Conservation (phyloP, 768 basidiomycete species). For the Lactarius sanguifluus region DNA sequence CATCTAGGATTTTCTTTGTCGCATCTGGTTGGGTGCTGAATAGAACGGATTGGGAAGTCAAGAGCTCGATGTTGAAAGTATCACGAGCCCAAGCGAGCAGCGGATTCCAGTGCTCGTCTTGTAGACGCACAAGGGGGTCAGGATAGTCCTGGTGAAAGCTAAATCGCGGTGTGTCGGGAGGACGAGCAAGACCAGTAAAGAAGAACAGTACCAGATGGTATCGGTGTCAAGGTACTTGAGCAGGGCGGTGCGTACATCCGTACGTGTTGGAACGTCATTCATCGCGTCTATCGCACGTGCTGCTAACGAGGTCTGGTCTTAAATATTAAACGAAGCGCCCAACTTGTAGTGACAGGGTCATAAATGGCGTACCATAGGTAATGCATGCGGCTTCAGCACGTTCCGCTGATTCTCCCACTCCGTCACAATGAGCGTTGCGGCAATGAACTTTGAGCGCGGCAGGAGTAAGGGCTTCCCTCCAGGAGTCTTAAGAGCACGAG, state of each 20-base stretch:
- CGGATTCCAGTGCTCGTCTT: conserved; percentile 85
- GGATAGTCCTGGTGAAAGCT: conserved; percentile 87
- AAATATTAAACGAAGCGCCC: conserved; percentile 13
- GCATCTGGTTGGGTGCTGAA: conserved; percentile 66
- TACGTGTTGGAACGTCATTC: conserved; percentile 51
- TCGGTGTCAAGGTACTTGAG: conserved; percentile 92
- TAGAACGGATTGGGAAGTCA: conserved; percentile 69
- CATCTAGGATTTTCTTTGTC: conserved; percentile 59
- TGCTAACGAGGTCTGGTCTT: conserved; percentile 77
- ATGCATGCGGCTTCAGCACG: conserved; percentile 81
- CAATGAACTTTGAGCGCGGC: conserved; percentile 64
- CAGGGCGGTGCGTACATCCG: conserved; percentile 64
- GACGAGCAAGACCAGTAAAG: not conserved
- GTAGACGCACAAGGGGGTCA: conserved; percentile 69
- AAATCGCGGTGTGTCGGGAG: conserved; percentile 18
- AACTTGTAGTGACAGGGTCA: conserved; percentile 3
- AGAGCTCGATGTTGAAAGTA: conserved; percentile 65
- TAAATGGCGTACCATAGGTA: conserved; percentile 71
- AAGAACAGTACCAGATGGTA: conserved; percentile 70
- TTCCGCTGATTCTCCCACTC: conserved; percentile 96
- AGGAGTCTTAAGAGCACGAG: conserved; percentile 84
- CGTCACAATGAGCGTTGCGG: conserved; percentile 83
- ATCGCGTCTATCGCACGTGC: conserved; percentile 88
- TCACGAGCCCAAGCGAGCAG: conserved; percentile 74
- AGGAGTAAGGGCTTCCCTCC: conserved; percentile 72